Base-by-base conservation (phyloP, 2,329 filamentous ascomycete genomes). In the Xylariaceae sp. region DNA sequence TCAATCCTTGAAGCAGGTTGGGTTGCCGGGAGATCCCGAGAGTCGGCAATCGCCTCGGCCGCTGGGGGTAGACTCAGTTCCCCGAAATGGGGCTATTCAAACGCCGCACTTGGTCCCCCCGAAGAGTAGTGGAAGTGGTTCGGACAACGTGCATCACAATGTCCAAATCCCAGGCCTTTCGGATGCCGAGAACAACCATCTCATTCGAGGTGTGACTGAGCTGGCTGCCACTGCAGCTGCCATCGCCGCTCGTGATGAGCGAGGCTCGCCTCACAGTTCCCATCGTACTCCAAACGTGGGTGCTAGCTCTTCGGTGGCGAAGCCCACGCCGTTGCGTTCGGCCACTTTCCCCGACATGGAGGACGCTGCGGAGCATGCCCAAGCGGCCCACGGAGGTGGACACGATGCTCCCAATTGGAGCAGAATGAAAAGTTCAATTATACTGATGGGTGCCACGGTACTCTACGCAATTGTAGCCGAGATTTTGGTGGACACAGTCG, bases 391-490 rank as follows among this genome's bases (percentile, higher is more conserved):
- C 49, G 89, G 88, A 43, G 92, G 88, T 43, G 92, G 92, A 0
- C 95, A 99, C 65, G 94, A 99, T 71, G 94, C 94, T n/a, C 94
- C 94, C 4, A 99, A 99, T 69, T 99, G 94, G 94, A 89, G 92
- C 65, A 86, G 91, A 57, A 82, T 80, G 49, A 97, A 97, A 80
- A 96, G 90, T 76, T 81, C 90, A 2, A 77, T 96, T 44, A 92
- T 99, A 54, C 78, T 99, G 12, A 83, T 97, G 61, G 86, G 84
- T 1, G 92, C 95, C 2, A 99, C 94, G 0, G 66, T 97, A 13
- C 80, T 96, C 12, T 99, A 99, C 69, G 94, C 95, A n/a, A 76
- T 97, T 36, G 95, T 99, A 68, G 94, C 94, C 7, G 94, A 99
- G 71, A 96, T 99, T 50, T 75, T 99, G 5, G 95, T 99, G 40